Evolutionary conservation across 108 stramenopile genomes (phyloP).

Genomic region (Discostella pseudostelligera): DNA sequence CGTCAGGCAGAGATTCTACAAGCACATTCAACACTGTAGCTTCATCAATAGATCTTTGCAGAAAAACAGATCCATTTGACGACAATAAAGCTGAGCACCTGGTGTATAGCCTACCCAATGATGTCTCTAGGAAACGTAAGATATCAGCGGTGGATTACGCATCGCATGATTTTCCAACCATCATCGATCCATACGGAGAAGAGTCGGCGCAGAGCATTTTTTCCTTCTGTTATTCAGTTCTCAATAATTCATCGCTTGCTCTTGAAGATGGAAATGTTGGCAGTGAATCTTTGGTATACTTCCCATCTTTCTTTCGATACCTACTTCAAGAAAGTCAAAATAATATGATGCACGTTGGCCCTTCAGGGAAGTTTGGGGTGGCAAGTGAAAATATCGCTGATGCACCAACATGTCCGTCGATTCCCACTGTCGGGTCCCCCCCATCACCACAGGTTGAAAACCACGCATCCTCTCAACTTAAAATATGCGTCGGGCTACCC

Average conservation of each 20-base stretch:
- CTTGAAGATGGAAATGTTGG: conserved; percentile 60
- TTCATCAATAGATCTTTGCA: conserved; percentile 4
- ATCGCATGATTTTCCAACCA: conserved; percentile 20
- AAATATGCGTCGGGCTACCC: background rate
- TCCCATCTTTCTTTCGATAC: conserved; percentile 60
- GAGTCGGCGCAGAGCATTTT: conserved; percentile 24
- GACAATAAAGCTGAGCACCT: background rate
- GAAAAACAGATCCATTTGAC: background rate
- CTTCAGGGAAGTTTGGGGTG: too few species aligned
- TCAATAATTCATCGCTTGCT: background rate
- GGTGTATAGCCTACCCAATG: conserved; percentile 17
- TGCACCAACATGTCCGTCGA: background rate
- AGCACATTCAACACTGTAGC: background rate
- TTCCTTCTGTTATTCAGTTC: conserved; percentile 20
- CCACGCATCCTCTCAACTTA: background rate
- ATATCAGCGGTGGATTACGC: conserved; percentile 10
- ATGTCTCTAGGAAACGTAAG: conserved; percentile 12
- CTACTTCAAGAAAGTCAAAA: conserved; percentile 15
- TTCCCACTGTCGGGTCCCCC: too few species aligned
- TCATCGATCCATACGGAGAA: background rate
- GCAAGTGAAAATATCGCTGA: too few species aligned
- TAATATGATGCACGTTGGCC: too few species aligned
- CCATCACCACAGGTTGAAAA: too few species aligned
- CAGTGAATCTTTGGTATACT: conserved; percentile 61
- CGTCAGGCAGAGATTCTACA: background rate